Base-by-base conservation (phyloP, 2,329 filamentous ascomycete species). In the Ceratocystis harringtonii region DNA sequence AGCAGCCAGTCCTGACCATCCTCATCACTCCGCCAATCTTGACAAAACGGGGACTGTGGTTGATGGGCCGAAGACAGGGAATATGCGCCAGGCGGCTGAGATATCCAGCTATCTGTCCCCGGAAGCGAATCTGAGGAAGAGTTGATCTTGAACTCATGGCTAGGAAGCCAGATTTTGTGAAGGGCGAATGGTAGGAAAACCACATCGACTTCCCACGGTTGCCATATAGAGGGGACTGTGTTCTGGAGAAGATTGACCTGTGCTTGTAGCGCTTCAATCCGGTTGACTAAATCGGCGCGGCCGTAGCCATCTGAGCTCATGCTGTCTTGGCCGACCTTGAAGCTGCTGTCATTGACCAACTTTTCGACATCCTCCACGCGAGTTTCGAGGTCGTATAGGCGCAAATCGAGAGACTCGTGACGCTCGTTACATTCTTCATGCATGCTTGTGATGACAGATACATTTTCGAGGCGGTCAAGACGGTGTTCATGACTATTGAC, bases 191-290 rank as follows among this genome's bases (percentile, higher is more conserved):
- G 89, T 6, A 92, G 73, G 66, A 91, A 84, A 1, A 92, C 84
- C 3, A 92, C 85, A 71, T 92, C 88, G 1, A 92, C 76, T 69
- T 88, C 82, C 86, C 88, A 91, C 0, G 88, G 86, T 50, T 82
- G 78, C 52, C 75, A 74, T 32, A 78, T 77, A 0, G 86, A 84
- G 5, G 67, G 64, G 36, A 84, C 73, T 8, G 81, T 76, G 5
- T 80, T 79, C 72, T 88, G 85, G 8, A 89, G 76, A 55, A 81
- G 77, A 36, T 77, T 73, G 61, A 84, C 74, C 68, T 81, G 79
- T 2, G 78, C 76, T 68, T 80, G 78, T 0, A 84, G 72, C 5
- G 73, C 72, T 68, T 81, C 76, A 1, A 85, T 74, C 68, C 83
- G 78, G 62, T 72, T 78, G 69, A 77, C 75, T 10, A 84, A 71